phyloP scores from a whole-genome alignment of 306 rosid genomes.

The Vicia faba region DNA sequence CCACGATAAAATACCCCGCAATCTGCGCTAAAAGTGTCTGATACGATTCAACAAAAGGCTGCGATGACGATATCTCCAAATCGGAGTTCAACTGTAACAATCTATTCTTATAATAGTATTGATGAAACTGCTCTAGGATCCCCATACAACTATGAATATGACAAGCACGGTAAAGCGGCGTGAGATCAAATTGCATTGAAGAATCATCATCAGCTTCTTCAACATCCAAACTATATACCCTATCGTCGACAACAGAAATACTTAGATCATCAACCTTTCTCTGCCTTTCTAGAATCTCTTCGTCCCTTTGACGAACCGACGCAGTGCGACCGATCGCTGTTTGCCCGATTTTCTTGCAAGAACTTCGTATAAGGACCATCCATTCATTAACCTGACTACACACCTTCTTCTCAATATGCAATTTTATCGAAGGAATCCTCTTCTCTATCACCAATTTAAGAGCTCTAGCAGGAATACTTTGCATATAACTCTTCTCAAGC shows the following conservation, averaged over 20 bases:
- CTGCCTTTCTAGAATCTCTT: conserved; percentile 71
- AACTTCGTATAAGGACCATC: conserved; percentile 82
- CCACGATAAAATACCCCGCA: conserved; percentile 91
- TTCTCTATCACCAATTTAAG: conserved; percentile 65
- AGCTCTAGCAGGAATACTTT: conserved; percentile 66
- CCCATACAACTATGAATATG: conserved; percentile 88
- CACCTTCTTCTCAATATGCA: conserved; percentile 80
- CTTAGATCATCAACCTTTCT: conserved; percentile 67
- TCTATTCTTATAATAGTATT: conserved; percentile 83
- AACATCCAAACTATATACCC: conserved; percentile 60
- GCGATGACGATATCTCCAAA: conserved; percentile 72
- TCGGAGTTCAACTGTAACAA: conserved; percentile 87
- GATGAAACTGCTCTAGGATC: conserved; percentile 72
- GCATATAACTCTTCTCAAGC: conserved; percentile 69
- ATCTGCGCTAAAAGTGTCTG: conserved; percentile 85
- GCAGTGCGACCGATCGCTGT: conserved; percentile 74
- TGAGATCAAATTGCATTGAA: conserved; percentile 68
- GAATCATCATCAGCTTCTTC: conserved; percentile 76
- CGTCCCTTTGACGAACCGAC: conserved; percentile 73
- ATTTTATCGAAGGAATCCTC: conserved; percentile 72
- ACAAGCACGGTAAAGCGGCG: conserved; percentile 91
- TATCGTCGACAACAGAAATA: conserved; percentile 52
- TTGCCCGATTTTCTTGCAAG: conserved; percentile 81
- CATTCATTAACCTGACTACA: conserved; percentile 84
- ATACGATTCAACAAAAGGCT: conserved; percentile 77